Evolutionary conservation across 495 filamentous ascomycete species (phyloP), one percentile per base, ranked within the genome.

Genomic region (Podospora australis): DNA sequence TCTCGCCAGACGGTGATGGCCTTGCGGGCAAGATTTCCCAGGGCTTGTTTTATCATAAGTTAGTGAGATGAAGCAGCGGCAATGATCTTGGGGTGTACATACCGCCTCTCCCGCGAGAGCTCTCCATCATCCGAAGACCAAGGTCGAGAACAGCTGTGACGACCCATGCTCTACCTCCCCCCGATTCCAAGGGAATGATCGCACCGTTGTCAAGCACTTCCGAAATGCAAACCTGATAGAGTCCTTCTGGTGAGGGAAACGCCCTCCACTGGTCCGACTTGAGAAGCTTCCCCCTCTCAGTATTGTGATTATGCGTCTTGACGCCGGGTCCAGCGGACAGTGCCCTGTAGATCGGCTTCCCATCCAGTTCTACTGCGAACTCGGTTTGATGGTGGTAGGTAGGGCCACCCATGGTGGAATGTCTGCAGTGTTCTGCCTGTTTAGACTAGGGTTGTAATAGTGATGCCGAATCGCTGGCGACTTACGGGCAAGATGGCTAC

Each of bases 111-210:
- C 56, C 56, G 0, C 56, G 40, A 4, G 6, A 13, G 16, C 52
- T 52, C 44, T 58, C 56, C 11, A 58, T 19, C 52, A 58, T 58
- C 26, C 56, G 36, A 38, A 58, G 6, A 13, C 56, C 56, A 1
- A 58, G 42, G 34, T 58, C 56, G 16, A 58, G 23, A 13, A 58
- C 56, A 1, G 52, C n/a, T 0, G 52, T 42, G 10, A 58, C 52
- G 2, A 53, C 41, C 35, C 54, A 52, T 0, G 52, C 48, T 34
- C 49, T 23, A 5, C 56, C 49, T 4, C 52, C 46, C 6, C 44
- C 48, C 6, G 26, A 41, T 7, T 55, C 56, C 11, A 58, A 42
- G 26, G 55, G 38, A 26, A 34, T 28, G 14, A 32, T 47, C 10
- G n/a, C 3, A 30, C 46, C 41, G 9, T 46, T 28, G 24, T 54